Conservation (phyloP, 495 filamentous ascomycete species). For the Xylaria grammica region DNA sequence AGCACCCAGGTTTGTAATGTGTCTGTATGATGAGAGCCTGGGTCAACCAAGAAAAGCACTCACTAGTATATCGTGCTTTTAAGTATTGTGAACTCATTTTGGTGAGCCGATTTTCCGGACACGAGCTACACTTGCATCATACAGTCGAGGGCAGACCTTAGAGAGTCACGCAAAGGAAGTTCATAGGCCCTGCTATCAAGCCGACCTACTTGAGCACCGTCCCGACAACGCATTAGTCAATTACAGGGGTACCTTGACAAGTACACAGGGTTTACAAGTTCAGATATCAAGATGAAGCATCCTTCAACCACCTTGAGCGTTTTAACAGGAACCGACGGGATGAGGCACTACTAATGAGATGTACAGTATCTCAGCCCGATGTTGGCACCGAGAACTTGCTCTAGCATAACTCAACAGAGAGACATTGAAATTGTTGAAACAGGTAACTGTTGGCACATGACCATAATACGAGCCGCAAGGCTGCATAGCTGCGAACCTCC, state of each 20-base stretch:
- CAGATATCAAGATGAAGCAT: no score
- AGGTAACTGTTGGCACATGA: neutral
- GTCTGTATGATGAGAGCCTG: neutral
- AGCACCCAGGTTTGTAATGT: neutral
- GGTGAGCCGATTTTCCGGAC: neutral
- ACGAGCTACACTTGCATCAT: neutral
- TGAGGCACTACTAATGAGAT: neutral
- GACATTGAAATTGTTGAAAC: neutral
- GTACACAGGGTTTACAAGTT: no score
- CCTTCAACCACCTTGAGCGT: neutral
- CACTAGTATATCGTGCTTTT: no score
- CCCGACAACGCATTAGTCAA: no score
- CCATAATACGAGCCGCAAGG: slow-evolving; percentile 11
- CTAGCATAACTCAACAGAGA: neutral
- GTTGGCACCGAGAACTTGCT: neutral
- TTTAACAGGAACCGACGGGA: neutral
- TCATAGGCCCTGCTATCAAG: slow-evolving; percentile 1
- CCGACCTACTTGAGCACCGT: no score
- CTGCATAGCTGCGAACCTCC: slow-evolving; percentile 15
- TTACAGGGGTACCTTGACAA: no score
- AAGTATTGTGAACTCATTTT: neutral
- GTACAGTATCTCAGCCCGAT: neutral
- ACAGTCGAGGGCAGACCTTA: neutral
- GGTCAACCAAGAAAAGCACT: neutral
- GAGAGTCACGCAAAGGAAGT: neutral